A percentile compares a stretch with the other conserved stretches of the same genome.
Evolutionary conservation across 768 basidiomycete genomes (phyloP).

Genomic region (Pholiota conissans): DNA sequence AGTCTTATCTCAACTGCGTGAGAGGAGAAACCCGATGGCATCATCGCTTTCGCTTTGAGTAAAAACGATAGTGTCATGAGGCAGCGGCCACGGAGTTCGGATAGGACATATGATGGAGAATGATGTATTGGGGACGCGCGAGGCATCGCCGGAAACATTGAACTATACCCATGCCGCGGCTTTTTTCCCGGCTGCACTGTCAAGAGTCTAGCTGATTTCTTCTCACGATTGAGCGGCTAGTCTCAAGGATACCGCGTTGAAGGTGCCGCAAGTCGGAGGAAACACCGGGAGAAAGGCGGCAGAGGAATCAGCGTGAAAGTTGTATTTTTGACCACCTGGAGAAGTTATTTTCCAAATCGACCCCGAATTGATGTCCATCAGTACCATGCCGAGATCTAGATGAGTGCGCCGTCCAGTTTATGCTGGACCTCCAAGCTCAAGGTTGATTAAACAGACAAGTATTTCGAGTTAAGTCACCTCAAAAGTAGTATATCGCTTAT

Average conservation of each 20-base stretch:
- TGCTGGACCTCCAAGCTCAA: neutral
- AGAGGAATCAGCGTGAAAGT: neutral
- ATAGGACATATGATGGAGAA: neutral
- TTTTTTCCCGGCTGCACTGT: neutral
- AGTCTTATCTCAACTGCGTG: neutral
- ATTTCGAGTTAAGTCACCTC: neutral
- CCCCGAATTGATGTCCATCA: neutral
- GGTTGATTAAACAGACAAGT: neutral
- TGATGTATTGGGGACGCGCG: neutral
- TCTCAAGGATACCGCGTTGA: neutral
- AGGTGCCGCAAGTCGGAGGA: neutral
- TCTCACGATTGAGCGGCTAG: neutral
- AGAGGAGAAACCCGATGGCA: neutral
- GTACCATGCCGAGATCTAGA: neutral
- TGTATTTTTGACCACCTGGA: neutral
- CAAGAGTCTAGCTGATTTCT: neutral
- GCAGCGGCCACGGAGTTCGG: neutral
- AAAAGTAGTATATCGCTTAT: neutral
- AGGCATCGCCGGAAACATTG: neutral
- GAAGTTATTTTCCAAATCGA: neutral
- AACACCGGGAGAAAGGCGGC: neutral
- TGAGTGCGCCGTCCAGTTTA: neutral
- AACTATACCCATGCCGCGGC: neutral
- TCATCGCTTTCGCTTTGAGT: neutral
- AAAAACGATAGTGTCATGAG: neutral